phyloP scores from a whole-genome alignment of 345 rosid species.

The Adansonia digitata region DNA sequence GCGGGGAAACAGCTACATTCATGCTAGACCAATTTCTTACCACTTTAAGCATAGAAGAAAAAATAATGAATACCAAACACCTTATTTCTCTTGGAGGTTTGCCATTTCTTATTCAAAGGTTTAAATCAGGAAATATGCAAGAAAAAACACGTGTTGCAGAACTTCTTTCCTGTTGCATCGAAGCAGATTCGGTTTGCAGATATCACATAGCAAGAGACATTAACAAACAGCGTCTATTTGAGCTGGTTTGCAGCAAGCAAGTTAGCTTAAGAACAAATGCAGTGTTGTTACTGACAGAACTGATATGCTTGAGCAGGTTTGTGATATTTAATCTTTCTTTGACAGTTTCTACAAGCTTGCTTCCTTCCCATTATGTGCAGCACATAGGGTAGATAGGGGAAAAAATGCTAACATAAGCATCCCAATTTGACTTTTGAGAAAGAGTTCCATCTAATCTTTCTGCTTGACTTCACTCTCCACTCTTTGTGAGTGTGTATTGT shows the following conservation, averaged over 20 bases:
- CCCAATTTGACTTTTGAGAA: not conserved
- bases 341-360: not conserved
- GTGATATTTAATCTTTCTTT: not conserved
- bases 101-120: conserved; percentile 39
- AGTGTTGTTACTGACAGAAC: conserved; percentile 36
- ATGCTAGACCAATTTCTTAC: conserved; percentile 45
- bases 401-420: not conserved
- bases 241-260: conserved; percentile 41
- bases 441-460: not conserved
- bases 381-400: not conserved
- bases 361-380: not conserved
- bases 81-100: conserved; percentile 49
- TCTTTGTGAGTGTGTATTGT: not conserved
- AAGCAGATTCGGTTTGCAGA: conserved; percentile 51
- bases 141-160: conserved; percentile 34
- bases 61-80: conserved; percentile 34
- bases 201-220: conserved; percentile 32
- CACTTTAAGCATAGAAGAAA: conserved; percentile 30
- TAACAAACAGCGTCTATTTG: conserved; percentile 32
- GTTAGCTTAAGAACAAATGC: conserved; percentile 34
- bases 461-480: not conserved
- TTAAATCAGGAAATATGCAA: conserved; percentile 28
- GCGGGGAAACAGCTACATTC: conserved; percentile 27
- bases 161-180: conserved; percentile 41
- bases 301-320: conserved; percentile 52